Conservation (phyloP, 768 basidiomycete species). For the Mycena sanguinolenta region DNA sequence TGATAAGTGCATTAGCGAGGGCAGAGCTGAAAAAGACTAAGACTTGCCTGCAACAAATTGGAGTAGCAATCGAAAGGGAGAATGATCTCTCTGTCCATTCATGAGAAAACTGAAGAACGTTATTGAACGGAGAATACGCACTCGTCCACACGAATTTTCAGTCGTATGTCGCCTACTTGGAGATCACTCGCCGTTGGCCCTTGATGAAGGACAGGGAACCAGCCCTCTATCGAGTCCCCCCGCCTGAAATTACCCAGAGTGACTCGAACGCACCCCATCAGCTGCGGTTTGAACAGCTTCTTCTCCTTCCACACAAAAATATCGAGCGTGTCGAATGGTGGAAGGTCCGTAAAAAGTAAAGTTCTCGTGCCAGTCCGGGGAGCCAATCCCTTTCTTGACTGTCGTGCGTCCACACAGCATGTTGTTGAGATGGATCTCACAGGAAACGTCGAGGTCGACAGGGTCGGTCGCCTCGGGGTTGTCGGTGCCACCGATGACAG, state of each 20-base stretch:
- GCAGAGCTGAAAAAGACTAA: background rate
- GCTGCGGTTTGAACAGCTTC: conserved; percentile 65
- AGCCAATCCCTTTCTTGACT: conserved; percentile 73
- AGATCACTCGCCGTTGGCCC: conserved; percentile 62
- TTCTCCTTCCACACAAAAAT: conserved; percentile 80
- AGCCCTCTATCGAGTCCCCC: conserved; percentile 83
- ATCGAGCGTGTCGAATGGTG: conserved; percentile 81
- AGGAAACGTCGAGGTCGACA: conserved; percentile 78
- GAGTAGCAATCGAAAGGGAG: conserved; percentile 77
- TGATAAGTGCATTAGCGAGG: conserved; percentile 42
- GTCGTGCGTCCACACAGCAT: conserved; percentile 81
- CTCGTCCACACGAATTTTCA: conserved; percentile 85
- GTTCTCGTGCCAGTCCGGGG: conserved; percentile 86
- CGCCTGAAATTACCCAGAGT: conserved; percentile 79
- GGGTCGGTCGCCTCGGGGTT: conserved; percentile 58
- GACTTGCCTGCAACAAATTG: conserved; percentile 68
- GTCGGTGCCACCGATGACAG: conserved; percentile 47
- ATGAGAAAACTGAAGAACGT: conserved; percentile 13
- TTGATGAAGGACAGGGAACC: conserved; percentile 80
- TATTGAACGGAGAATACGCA: conserved; percentile 48
- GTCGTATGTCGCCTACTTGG: conserved; percentile 81
- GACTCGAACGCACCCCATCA: conserved; percentile 75
- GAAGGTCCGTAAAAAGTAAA: conserved; percentile 82
- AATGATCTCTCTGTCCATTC: conserved; percentile 75
- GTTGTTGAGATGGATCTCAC: conserved; percentile 82